phyloP scores from a whole-genome alignment of 441 rosid species.

The Gossypium laxum region DNA sequence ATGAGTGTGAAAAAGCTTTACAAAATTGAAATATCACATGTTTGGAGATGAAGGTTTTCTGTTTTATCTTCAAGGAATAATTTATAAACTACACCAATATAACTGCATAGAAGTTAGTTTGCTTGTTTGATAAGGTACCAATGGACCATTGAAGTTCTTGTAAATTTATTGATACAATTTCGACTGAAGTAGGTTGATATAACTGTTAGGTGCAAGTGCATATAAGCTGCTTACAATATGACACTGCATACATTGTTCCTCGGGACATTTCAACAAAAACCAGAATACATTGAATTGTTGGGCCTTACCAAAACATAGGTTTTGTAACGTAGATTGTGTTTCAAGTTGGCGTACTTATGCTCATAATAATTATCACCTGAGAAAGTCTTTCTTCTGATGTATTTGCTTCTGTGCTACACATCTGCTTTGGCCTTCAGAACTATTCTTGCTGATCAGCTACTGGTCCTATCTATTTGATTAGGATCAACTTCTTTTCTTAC shows the following conservation, averaged over 20 bases:
- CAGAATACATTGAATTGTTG: background rate
- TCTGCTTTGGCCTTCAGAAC: background rate
- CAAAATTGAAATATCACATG: background rate
- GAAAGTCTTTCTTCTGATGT: background rate
- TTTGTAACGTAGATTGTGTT: background rate
- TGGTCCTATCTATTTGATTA: background rate
- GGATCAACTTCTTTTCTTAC: background rate
- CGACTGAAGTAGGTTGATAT: background rate
- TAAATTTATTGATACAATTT: background rate
- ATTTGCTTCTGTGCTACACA: background rate
- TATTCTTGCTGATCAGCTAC: background rate
- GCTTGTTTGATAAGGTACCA: background rate
- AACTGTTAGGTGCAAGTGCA: background rate
- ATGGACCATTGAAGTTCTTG: background rate
- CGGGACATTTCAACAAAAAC: background rate
- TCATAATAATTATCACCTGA: background rate
- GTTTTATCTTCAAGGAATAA: background rate
- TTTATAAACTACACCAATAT: background rate
- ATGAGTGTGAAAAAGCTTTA: background rate
- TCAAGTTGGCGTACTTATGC: background rate
- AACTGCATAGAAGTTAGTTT: background rate
- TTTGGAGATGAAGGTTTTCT: background rate
- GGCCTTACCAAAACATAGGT: background rate
- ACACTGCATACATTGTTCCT: background rate
- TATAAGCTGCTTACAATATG: background rate